Evolutionary conservation across 2,329 filamentous ascomycete genomes (phyloP), one percentile per base, ranked within the genome.

Genomic region (Arthrobotrys entomopaga): DNA sequence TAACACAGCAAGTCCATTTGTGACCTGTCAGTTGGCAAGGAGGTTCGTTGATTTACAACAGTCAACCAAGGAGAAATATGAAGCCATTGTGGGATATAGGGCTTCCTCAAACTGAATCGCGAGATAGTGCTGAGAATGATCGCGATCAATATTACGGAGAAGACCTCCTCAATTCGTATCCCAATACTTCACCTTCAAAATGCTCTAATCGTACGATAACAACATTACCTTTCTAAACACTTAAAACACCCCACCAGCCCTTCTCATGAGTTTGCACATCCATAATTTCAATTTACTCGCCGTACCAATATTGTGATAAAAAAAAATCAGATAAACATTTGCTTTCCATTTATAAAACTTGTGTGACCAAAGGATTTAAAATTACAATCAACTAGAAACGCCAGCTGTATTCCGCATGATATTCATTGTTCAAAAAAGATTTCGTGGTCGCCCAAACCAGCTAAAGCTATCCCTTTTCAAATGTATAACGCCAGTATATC

Each of bases 331-430:
- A 48, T n/a, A 59, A 48, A 24, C 13, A 29, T 59, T 54, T 34
- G 54, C 60, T 65, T 60, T 57, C 38, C 48, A 65, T 16, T n/a
- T 13, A 13, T 29, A 49, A 48, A 65, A 53, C 66, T 22, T 19
- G 48, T 19, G 48, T 49, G 54, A 56, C 40, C 40, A 38, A 61
- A 65, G 43, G 54, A 73, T 65, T n/a, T n/a, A 60, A 15, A 54
- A 42, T 53, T 60, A 52, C 11, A 72, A 60, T 53, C 54, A 66
- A 54, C 65, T 63, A 61, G 56, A 61, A 66, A 73, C 69, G 61
- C 69, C 69, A 56, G 52, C 56, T 50, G 61, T 50, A 48, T 24
- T 42, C 40, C 29, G 29, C 19, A 10, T 7, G 48, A 58, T 54
- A 54, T 57, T 42, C 52, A 38, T 49, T n/a, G 48, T 65, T 40